These are phyloP conservation scores for Phytophthora chlamydospora DNA, from an alignment of 352 stramenopile species.

Conservation along the genomic window DNA sequence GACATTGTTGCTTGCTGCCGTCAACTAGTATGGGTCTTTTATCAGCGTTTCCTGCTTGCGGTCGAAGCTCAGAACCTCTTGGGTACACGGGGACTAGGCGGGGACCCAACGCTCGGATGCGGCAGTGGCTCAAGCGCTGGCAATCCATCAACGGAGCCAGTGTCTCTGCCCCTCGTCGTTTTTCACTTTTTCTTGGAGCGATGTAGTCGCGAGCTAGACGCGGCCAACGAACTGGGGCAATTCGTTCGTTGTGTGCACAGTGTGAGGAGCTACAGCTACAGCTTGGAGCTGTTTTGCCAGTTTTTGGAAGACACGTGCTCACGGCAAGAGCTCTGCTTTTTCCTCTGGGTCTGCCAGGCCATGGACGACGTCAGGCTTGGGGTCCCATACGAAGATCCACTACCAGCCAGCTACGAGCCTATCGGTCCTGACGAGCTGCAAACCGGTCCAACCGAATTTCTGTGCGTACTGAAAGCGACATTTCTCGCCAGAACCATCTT, in stretches of 20 bases:
- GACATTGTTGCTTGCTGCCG: conserved; percentile 26
- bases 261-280: conserved; percentile 32
- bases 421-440: not conserved
- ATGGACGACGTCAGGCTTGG: conserved; percentile 53
- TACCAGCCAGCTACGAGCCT: not conserved
- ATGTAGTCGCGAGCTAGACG: conserved; percentile 37
- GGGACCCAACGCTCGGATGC: conserved; percentile 11
- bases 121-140: conserved; percentile 4
- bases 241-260: conserved; percentile 50
- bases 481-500: conserved; percentile 62
- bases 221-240: conserved; percentile 32
- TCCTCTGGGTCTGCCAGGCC: conserved; percentile 58
- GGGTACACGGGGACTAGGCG: conserved; percentile 15
- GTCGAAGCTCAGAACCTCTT: conserved; percentile 46
- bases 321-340: conserved; percentile 57
- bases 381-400: conserved; percentile 47
- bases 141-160: conserved; percentile 4
- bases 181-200: conserved; percentile 69
- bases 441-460: conserved; percentile 12
- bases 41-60: conserved; percentile 63
- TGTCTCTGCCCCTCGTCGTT: conserved; percentile 43
- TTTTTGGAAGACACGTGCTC: conserved; percentile 50
- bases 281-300: conserved; percentile 62
- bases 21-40: conserved; percentile 61
- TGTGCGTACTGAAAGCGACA: conserved; percentile 61